Base-by-base conservation (phyloP, 345 rosid species). In the Microthlaspi erraticum region DNA sequence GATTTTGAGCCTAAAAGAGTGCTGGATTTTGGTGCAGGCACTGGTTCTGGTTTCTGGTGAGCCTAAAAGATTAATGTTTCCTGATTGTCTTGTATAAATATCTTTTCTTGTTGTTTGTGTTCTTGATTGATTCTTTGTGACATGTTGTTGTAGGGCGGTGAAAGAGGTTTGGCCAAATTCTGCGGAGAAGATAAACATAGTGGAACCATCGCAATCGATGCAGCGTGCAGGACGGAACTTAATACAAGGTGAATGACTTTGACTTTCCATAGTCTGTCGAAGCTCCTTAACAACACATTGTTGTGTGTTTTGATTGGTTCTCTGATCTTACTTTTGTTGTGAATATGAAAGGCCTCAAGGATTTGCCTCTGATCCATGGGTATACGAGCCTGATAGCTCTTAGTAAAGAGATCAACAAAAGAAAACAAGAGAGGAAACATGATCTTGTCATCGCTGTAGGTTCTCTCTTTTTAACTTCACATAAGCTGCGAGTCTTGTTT, bases 401-500 rank as follows among this genome's bases (percentile, higher is more conserved):
- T 45, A 66, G 67, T 20, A 88, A 89, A 80, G 84, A 75, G 54
- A 71, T 87, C 64, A 70, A 49, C 68, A 72, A 54, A 8, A 70
- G 54, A 10, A 88, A 83, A 67, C 76, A 82, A 0, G 92, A 84
- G 80, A 83, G 96, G 84, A 69, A 87, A 60, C 99, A 94, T 49
- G 87, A 94, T 82, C 98, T 94, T 81, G 99, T 94, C 50, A 89
- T 94, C 46, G 99, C 98, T 80, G 98, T 91, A 83, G 79, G 99
- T 83, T 67, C 14, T 72, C 32, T 69, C 43, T 60, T 61, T 33
- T 17, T 32, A 8, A 2, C 37, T 53, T 33, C 26, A 37, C 45
- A 49, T 11, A 38, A 66, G 48, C 56, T 36, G 39, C 77, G 68
- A 11, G 67, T 63, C 71, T 77, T 66, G 66, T 77, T 32, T 66